Conservation (phyloP, 371 early-diverging fungal genomes). For the Nematocida sp. region DNA sequence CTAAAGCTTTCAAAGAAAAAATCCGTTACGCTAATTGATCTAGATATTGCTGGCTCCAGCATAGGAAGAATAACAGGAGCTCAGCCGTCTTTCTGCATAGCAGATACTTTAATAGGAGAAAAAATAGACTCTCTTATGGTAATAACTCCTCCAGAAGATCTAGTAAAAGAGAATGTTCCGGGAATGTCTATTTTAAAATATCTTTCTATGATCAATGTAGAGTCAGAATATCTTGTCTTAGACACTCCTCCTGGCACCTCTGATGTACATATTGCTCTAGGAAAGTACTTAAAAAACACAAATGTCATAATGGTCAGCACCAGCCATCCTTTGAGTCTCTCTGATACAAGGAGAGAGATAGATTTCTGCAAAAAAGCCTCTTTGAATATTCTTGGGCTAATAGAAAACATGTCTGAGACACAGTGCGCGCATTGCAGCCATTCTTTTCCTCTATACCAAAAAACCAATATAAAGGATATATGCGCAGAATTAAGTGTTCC, state of each 20-base stretch:
- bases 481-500: background rate
- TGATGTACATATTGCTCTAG: conserved; percentile 65
- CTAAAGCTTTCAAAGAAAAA: background rate
- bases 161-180: conserved; percentile 29
- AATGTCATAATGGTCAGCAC: conserved; percentile 64
- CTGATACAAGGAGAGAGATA: conserved; percentile 63
- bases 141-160: conserved; percentile 50
- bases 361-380: conserved; percentile 63
- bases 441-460: conserved; percentile 42
- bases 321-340: conserved; percentile 61
- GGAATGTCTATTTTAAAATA: conserved; percentile 31
- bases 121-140: conserved; percentile 20
- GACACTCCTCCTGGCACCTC: conserved; percentile 68
- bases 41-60: conserved; percentile 66
- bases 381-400: conserved; percentile 59
- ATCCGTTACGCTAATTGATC: conserved; percentile 59
- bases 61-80: conserved; percentile 61
- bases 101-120: conserved; percentile 14
- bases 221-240: conserved; percentile 59
- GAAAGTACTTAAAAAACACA: conserved; percentile 48
- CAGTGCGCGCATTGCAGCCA: conserved; percentile 54
- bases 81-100: conserved; percentile 27
- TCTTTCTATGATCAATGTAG: conserved; percentile 38
- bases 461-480: conserved; percentile 13
- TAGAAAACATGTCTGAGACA: conserved; percentile 66